Conservation (phyloP, 257 asterid species). For the Euphrasia confusa region DNA sequence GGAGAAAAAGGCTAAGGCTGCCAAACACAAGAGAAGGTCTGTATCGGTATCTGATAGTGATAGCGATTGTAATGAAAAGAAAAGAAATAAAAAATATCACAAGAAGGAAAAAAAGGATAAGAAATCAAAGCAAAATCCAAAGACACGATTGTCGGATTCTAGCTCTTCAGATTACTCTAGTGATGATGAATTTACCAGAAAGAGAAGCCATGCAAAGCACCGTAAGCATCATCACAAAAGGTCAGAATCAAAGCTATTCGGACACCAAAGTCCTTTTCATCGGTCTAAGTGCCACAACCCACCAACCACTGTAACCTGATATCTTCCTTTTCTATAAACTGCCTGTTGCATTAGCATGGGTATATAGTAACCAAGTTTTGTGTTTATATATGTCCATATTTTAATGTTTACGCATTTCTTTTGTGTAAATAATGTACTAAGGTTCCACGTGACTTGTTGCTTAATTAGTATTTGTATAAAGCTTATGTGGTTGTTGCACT, state of each 20-base stretch:
- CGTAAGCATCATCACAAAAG: conserved; percentile 31
- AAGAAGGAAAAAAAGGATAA: conserved; percentile 58
- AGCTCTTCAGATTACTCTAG: conserved; percentile 39
- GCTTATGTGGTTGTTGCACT: neutral
- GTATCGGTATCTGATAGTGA: conserved; percentile 42
- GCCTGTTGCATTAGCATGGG: neutral
- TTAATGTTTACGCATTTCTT: neutral
- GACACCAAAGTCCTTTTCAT: too few relatives aligned
- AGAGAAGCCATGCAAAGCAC: conserved; percentile 28
- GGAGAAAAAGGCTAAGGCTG: conserved; percentile 48
- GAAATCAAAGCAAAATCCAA: conserved; percentile 37
- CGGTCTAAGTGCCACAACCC: conserved; percentile 38
- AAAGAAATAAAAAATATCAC: conserved; percentile 39
- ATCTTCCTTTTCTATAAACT: neutral
- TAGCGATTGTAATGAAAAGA: conserved; percentile 42
- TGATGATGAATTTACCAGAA: conserved; percentile 28
- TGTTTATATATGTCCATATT: neutral
- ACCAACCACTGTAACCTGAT: conserved; percentile 1
- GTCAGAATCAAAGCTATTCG: conserved; percentile 29
- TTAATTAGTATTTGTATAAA: neutral
- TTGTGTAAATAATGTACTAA: neutral
- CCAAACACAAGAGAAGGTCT: conserved; percentile 61
- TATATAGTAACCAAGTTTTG: neutral
- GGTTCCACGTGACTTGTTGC: neutral
- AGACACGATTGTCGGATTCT: conserved; percentile 42